These are phyloP conservation scores for Talaromyces sp. DNA, from an alignment of 2,329 filamentous ascomycete species.

Conservation along the genomic window DNA sequence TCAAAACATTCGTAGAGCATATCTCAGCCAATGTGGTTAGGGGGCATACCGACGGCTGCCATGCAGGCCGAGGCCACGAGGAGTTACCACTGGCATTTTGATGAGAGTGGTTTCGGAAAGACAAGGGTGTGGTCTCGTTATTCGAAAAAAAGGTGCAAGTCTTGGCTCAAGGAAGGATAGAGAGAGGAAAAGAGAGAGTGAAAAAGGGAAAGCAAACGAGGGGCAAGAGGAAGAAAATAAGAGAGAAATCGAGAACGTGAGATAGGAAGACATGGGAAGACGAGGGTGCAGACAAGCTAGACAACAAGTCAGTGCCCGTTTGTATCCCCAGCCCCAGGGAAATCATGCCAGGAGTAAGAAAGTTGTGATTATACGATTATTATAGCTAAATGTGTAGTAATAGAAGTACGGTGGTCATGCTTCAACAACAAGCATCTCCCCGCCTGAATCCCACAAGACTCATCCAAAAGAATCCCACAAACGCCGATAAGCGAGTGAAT, in stretches of 20 bases:
- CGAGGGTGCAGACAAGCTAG: neutral
- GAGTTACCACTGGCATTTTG: neutral
- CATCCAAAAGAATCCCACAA: constrained; percentile 12
- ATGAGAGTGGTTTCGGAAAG: neutral
- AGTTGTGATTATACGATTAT: constrained; percentile 9
- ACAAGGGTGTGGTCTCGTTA: too few species aligned
- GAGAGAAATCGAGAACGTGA: neutral
- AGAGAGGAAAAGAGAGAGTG: neutral
- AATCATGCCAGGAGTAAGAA: neutral
- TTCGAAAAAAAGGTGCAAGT: neutral
- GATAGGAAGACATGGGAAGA: neutral
- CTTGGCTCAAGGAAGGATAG: neutral
- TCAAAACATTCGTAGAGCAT: neutral
- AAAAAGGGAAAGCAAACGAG: neutral
- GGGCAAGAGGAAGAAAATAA: neutral
- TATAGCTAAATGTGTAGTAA: constrained; percentile 7
- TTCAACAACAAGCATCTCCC: neutral
- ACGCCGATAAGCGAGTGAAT: constrained; percentile 15
- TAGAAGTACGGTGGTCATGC: neutral
- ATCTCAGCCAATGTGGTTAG: neutral
- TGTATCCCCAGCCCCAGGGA: neutral
- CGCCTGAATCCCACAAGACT: neutral
- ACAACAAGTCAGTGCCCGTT: neutral
- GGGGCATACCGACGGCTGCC: neutral
- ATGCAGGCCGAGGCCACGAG: neutral